Conservation (phyloP, 345 rosid genomes). For the Citrus glauca region DNA sequence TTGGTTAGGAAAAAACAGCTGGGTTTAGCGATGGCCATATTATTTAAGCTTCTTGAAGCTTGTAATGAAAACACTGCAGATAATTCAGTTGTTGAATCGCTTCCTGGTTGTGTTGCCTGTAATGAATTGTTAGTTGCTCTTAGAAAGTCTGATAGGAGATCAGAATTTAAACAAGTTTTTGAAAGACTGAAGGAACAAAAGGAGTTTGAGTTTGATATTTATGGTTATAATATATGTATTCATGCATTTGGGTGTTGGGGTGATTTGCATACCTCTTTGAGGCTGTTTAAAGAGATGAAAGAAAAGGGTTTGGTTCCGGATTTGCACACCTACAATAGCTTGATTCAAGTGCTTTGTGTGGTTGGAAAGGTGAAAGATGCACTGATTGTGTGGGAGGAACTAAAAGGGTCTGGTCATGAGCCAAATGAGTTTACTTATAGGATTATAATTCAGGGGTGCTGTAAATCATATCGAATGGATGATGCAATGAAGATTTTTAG, state of each 20-base stretch:
- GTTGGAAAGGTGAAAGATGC: conserved; percentile 78
- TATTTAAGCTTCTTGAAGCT: conserved; percentile 62
- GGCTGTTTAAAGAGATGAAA: conserved; percentile 80
- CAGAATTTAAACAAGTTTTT: conserved; percentile 50
- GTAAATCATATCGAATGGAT: conserved; percentile 56
- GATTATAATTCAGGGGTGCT: conserved; percentile 73
- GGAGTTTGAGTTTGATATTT: conserved; percentile 57
- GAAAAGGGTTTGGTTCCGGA: conserved; percentile 53
- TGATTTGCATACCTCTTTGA: conserved; percentile 57
- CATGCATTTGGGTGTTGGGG: conserved; percentile 88
- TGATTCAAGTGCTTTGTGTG: conserved; percentile 69
- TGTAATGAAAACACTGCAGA: conserved; percentile 8
- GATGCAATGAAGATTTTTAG: conserved; percentile 61
- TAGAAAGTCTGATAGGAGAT: conserved; percentile 51
- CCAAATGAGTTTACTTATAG: conserved; percentile 77
- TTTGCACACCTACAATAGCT: conserved; percentile 84
- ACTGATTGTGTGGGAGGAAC: conserved; percentile 61
- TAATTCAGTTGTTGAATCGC: conserved; percentile 20
- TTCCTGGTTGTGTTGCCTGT: conserved; percentile 54
- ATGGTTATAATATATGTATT: conserved; percentile 81
- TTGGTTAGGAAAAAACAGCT: conserved; percentile 57
- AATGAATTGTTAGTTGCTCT: conserved; percentile 70
- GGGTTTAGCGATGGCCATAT: conserved; percentile 55
- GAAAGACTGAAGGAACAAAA: conserved; percentile 37
- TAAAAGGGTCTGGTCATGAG: conserved; percentile 78